These are phyloP conservation scores for Silybum marianum DNA, from an alignment of 129 eudicot species.

Conservation along the genomic window DNA sequence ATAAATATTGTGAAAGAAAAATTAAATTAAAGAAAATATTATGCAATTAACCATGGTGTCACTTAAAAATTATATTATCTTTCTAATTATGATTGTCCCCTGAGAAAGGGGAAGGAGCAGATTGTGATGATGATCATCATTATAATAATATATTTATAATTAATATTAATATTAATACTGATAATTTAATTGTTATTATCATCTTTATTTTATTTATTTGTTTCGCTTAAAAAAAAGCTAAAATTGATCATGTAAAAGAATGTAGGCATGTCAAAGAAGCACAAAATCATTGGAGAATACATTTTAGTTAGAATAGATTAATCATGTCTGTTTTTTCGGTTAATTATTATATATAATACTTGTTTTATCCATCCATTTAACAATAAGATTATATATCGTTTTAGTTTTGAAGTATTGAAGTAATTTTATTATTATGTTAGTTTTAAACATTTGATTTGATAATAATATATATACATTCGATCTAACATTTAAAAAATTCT, in stretches of 20 bases:
- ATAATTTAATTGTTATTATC: not conserved
- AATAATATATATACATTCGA: too few relatives aligned
- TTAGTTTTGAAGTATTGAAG: not conserved
- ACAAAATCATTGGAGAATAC: not conserved
- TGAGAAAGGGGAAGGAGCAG: constrained; percentile 23
- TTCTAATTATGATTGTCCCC: constrained; percentile 25
- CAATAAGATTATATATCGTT: too few relatives aligned
- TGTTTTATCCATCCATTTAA: too few relatives aligned
- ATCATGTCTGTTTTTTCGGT: too few relatives aligned
- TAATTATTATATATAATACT: too few relatives aligned
- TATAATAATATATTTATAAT: not conserved
- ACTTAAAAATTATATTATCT: not conserved
- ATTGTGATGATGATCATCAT: constrained; percentile 13
- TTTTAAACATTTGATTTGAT: too few relatives aligned
- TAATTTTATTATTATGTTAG: too few relatives aligned
- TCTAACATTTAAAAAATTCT: too few relatives aligned
- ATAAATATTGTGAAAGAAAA: not conserved
- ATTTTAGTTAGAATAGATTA: too few relatives aligned
- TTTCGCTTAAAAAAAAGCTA: not conserved
- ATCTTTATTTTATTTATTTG: not conserved
- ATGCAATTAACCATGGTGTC: not conserved
- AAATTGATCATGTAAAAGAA: not conserved
- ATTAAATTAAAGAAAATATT: not conserved
- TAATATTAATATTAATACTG: not conserved
- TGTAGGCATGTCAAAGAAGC: not conserved